These are phyloP conservation scores for Metschnikowia lochheadii DNA, from an alignment of 805 yeast species.

Conservation along the genomic window DNA sequence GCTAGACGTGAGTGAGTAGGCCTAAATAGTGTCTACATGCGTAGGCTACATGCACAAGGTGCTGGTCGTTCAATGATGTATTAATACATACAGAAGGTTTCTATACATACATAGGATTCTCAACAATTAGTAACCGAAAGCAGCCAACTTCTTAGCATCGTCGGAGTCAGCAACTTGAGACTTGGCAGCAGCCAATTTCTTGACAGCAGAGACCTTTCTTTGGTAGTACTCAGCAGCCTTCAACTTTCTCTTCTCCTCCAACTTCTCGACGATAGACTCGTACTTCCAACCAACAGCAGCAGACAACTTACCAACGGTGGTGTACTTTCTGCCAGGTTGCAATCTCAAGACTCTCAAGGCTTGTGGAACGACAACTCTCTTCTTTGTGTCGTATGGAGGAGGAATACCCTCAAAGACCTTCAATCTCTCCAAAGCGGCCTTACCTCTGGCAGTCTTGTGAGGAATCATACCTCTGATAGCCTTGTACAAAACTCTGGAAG, in stretches of 20 bases:
- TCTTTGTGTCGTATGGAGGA: conserved; percentile 99
- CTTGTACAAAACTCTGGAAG: conserved; percentile 99
- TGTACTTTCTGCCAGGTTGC: conserved; percentile 99
- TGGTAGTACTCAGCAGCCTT: conserved; percentile 98
- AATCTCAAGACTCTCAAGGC: conserved; percentile 98
- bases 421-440: conserved; percentile 98
- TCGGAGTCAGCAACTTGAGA: conserved; percentile 86
- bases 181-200: conserved; percentile 85
- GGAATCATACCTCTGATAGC: conserved; percentile 99
- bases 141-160: conserved; percentile 89
- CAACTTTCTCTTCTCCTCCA: conserved; percentile 99
- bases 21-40: background rate
- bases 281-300: conserved; percentile 99
- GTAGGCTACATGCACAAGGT: background rate
- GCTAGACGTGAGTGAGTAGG: background rate
- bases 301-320: conserved; percentile 95
- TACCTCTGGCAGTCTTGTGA: conserved; percentile 99
- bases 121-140: conserved; percentile 86
- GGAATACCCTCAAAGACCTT: conserved; percentile 99
- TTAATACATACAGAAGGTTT: conserved; percentile 15
- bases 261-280: conserved; percentile 95
- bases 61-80: conserved; percentile 13
- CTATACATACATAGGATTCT: conserved; percentile 13
- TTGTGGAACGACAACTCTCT: conserved; percentile 99
- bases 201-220: conserved; percentile 93